phyloP scores from a whole-genome alignment of 2,329 filamentous ascomycete genomes.

The Phyllosticta citriasiana region DNA sequence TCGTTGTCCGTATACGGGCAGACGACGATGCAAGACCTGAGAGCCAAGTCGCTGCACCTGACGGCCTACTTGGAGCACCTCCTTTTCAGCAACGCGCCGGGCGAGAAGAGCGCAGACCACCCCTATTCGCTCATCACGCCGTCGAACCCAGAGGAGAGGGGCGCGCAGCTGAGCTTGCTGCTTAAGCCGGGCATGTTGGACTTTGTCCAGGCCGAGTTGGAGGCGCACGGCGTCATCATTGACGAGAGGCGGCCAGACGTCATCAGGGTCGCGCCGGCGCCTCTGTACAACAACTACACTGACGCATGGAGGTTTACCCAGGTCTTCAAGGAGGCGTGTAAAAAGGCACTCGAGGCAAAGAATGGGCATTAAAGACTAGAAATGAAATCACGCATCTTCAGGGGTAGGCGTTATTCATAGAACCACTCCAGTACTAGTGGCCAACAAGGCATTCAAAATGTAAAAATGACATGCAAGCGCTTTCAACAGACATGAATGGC shows the following conservation, averaged over 20 bases:
- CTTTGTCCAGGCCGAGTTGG: slow-evolving; percentile 51
- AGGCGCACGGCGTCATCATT: slow-evolving; percentile 60
- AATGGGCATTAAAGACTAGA: not conserved
- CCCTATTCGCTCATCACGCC: slow-evolving; percentile 58
- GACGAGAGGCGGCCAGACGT: slow-evolving; percentile 83
- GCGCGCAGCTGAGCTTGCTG: slow-evolving; percentile 69
- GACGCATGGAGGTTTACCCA: slow-evolving; percentile 55
- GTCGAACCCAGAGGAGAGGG: slow-evolving; percentile 54
- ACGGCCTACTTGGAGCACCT: slow-evolving; percentile 69
- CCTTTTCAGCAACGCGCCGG: slow-evolving; percentile 30
- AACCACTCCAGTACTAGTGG: not conserved
- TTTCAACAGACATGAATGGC: not conserved
- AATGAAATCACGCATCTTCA: not conserved
- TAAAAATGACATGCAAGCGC: not conserved
- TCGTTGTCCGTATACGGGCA: slow-evolving; percentile 64
- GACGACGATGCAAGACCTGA: slow-evolving; percentile 58
- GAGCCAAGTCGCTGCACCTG: slow-evolving; percentile 60
- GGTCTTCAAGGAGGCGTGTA: slow-evolving; percentile 9
- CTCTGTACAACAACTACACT: slow-evolving; percentile 70
- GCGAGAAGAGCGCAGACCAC: slow-evolving; percentile 14
- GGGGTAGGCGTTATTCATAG: not conserved
- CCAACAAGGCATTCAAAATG: not conserved
- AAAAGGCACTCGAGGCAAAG: not conserved
- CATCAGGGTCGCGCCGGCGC: slow-evolving; percentile 71
- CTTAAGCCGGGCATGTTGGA: slow-evolving; percentile 61